Evolutionary conservation across 805 yeast species (phyloP), one percentile per base, ranked within the genome.

Genomic region (Lipomyces spencermartinsiae): DNA sequence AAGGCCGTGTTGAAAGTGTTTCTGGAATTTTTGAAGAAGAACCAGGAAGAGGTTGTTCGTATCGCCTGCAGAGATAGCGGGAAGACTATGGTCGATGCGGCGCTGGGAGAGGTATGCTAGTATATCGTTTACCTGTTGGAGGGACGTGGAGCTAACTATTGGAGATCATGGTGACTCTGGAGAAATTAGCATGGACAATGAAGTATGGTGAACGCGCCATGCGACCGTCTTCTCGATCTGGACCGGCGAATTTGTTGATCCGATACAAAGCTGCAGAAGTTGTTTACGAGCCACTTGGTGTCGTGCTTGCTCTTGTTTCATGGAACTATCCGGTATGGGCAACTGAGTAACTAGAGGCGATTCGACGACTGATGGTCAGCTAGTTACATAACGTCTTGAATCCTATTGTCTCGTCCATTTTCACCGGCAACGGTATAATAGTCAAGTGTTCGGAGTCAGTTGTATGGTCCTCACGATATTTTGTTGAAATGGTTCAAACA

Each of bases 51-150:
- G 61, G 86, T 95, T 59, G 97, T 97, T 2, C 83, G 97, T 59
- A 90, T 95, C 8, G 98, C 98, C 0, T 95, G 98, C 77, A 84
- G 99, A 72, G 99, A 95, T 76, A 90, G 97, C 22, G 99, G 99
- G 37, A 95, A 95, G 77, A 93, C 98, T 1, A 89, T 91, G 89
- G 82, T 95, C 55, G 98, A 95, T 80, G 98, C 98, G 2, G 89
- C 95, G 59, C 89, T 92, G 93, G 75, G 75, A 25, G 75, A 73
- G 63, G 71, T 70, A 37, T 16, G 55, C 5, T 14, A 10, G 4
- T 53, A 22, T 16, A 22, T 31, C 3, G 8, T 54, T 16, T 9
- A 8, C 34, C n/a, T 31, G 56, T 4, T 53, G 34, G 31, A 19
- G 8, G n/a, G 14, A 14, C 14, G 2, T 53, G 31, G 16, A 53